Evolutionary conservation across 257 asterid genomes (phyloP).

Genomic region (Solanum megistacrolobum): DNA sequence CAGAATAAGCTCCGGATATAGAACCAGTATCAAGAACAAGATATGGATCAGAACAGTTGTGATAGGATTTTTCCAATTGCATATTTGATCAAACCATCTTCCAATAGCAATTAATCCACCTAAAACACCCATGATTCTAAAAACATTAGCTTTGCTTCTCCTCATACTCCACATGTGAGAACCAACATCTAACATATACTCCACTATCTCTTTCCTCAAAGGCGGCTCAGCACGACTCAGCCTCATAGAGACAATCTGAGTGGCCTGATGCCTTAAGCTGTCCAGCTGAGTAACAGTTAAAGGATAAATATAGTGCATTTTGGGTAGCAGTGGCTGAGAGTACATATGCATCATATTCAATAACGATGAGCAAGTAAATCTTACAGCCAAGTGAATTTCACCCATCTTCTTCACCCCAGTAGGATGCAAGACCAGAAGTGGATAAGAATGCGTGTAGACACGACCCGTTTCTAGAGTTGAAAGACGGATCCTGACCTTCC

Average conservation of each 20-base stretch:
- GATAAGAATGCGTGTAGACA: conserved; percentile 56
- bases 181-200: conserved; percentile 68
- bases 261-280: conserved; percentile 62
- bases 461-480: conserved; percentile 66
- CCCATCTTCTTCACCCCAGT: conserved; percentile 75
- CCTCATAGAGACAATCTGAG: conserved; percentile 55
- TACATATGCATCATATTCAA: conserved; percentile 60
- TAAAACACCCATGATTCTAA: conserved; percentile 55
- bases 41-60: conserved; percentile 61
- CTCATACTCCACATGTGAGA: conserved; percentile 84
- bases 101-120: conserved; percentile 46
- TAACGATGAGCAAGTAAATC: conserved; percentile 59
- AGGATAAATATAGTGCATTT: conserved; percentile 69
- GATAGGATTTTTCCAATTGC: conserved; percentile 71
- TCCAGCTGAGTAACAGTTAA: conserved; percentile 53
- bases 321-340: conserved; percentile 55
- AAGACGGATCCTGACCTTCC: conserved; percentile 68
- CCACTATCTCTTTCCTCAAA: conserved; percentile 62
- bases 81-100: conserved; percentile 61
- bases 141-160: conserved; percentile 62
- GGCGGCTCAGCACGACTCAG: conserved; percentile 76
- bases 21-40: conserved; percentile 49
- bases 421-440: conserved; percentile 59
- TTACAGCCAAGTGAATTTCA: conserved; percentile 58
- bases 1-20: conserved; percentile 54